Percentiles rank a stretch among this genome's conserved stretches.
These are phyloP conservation scores for Vickermania spadyakhi DNA, from an alignment of 208 protist species.

Conservation along the genomic window DNA sequence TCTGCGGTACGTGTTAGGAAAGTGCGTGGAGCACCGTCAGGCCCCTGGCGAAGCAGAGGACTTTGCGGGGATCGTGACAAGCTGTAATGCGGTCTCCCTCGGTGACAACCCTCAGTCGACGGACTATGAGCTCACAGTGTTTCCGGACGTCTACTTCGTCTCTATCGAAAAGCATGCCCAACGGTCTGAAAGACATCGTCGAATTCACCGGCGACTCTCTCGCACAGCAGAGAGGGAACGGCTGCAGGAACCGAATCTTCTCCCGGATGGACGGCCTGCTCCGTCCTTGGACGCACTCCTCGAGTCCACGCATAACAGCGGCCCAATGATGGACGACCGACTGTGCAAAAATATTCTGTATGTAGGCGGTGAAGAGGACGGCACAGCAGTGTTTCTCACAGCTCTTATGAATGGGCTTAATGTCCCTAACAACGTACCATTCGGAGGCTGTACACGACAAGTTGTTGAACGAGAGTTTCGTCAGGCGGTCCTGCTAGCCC, in stretches of 20 bases:
- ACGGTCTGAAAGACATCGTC: conserved; percentile 46
- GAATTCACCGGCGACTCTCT: conserved; percentile 38
- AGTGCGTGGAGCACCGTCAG: background rate
- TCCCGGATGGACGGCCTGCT: conserved; percentile 36
- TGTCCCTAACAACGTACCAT: conserved; percentile 4
- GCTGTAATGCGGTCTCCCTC: conserved; percentile 34
- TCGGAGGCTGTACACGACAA: background rate
- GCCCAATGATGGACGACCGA: conserved; percentile 75
- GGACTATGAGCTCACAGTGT: conserved; percentile 78
- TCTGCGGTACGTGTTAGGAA: conserved; percentile 67
- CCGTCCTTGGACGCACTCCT: conserved; percentile 26
- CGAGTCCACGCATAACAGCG: conserved; percentile 21
- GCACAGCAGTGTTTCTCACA: conserved; percentile 43
- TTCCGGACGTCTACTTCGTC: conserved; percentile 54
- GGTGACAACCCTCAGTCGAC: conserved; percentile 81
- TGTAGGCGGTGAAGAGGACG: conserved; percentile 70
- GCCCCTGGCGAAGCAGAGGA: background rate
- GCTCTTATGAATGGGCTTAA: conserved; percentile 32
- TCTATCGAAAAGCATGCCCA: conserved; percentile 62
- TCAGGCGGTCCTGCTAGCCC: conserved; percentile 14
- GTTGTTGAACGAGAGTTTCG: conserved; percentile 13
- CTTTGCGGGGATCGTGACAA: conserved; percentile 26
- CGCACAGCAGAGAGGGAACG: conserved; percentile 15
- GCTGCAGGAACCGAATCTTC: conserved; percentile 8
- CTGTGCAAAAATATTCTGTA: conserved; percentile 50